Evolutionary conservation across 805 yeast species (phyloP).

Genomic region (Teunomyces tritomae): DNA sequence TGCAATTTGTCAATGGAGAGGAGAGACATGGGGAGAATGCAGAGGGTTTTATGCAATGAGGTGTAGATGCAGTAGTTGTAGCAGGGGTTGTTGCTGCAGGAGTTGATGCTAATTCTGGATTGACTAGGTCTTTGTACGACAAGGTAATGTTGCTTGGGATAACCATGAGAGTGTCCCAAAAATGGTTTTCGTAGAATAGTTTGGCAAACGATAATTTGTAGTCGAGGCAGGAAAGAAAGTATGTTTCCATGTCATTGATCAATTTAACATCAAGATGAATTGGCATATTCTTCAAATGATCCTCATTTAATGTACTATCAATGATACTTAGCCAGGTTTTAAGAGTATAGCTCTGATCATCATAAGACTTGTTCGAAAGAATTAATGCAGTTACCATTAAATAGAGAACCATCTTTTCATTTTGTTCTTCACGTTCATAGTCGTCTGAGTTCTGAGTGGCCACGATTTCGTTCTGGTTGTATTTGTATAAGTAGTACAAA

Average conservation of each 20-base stretch:
- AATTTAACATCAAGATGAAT: slow-evolving; percentile 11
- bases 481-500: slow-evolving; percentile 23
- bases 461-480: slow-evolving; percentile 11
- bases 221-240: slow-evolving; percentile 24
- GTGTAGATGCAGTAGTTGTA: slow-evolving; percentile 3
- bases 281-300: neutral
- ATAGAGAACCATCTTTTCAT: slow-evolving; percentile 18
- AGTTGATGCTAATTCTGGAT: neutral
- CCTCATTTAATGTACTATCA: slow-evolving; percentile 8
- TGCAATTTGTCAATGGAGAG: slow-evolving; percentile 6
- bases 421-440: slow-evolving; percentile 7
- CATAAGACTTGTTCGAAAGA: slow-evolving; percentile 41
- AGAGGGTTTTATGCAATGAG: slow-evolving; percentile 2
- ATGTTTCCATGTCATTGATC: slow-evolving; percentile 27
- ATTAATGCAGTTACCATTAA: slow-evolving; percentile 24
- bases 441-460: neutral
- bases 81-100: slow-evolving; percentile 8
- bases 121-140: neutral
- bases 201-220: slow-evolving; percentile 25
- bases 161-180: slow-evolving; percentile 21
- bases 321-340: slow-evolving; percentile 43
- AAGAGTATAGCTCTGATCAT: slow-evolving; percentile 50
- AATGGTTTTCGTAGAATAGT: slow-evolving; percentile 17
- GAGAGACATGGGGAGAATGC: neutral
- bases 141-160: neutral